Conservation (phyloP, 106 monocot species). For the Agapanthus africanus region DNA sequence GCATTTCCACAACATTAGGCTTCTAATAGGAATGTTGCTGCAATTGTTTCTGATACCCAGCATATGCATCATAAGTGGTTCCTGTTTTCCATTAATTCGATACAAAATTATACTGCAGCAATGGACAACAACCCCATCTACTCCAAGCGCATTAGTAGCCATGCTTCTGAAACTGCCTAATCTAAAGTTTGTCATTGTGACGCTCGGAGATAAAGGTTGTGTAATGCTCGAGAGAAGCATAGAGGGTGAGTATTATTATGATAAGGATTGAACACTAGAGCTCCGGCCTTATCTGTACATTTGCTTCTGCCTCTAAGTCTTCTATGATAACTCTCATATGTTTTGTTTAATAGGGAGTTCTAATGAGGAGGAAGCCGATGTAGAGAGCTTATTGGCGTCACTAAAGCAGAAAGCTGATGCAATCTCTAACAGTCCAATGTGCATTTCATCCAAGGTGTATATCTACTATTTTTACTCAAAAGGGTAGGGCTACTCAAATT, state of each 20-base stretch:
- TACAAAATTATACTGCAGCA: constrained; percentile 30
- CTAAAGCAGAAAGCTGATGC: constrained; percentile 33
- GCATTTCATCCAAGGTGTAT: constrained; percentile 76
- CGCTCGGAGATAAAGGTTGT: constrained; percentile 82
- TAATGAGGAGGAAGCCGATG: constrained; percentile 37
- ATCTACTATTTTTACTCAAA: no score
- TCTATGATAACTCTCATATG: not conserved
- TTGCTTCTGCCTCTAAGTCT: not conserved
- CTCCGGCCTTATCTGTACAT: not conserved
- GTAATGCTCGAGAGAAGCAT: constrained; percentile 86
- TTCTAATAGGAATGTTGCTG: not conserved
- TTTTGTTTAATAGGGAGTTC: constrained; percentile 33
- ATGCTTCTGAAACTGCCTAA: constrained; percentile 78
- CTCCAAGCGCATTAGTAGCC: constrained; percentile 62
- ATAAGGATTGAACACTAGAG: not conserved
- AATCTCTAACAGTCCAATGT: constrained; percentile 36
- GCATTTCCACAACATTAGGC: not conserved
- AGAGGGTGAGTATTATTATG: constrained; percentile 43
- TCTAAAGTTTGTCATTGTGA: constrained; percentile 77
- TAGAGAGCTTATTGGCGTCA: constrained; percentile 60
- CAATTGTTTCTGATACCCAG: not conserved
- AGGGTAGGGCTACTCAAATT: no score
- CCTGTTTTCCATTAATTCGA: not conserved
- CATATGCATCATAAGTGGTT: not conserved
- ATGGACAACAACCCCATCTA: constrained; percentile 59